Percentiles rank a stretch among this genome's conserved stretches.
Conservation (phyloP, 768 basidiomycete genomes). For the Amanita pseudoporphyria region DNA sequence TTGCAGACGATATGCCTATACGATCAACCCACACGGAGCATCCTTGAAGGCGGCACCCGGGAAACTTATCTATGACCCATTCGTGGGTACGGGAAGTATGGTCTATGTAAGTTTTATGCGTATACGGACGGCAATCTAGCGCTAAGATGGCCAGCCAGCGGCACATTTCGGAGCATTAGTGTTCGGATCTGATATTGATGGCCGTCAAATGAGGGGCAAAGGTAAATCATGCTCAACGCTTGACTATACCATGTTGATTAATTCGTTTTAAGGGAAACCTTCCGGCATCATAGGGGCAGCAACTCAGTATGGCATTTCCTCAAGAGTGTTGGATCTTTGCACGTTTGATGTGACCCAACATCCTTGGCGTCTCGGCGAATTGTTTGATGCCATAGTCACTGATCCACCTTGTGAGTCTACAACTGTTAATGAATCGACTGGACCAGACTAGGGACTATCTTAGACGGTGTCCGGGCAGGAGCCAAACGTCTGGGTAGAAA, state of each 20-base stretch:
- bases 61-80: conserved; percentile 91
- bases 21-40: background rate
- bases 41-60: conserved; percentile 79
- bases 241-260: background rate
- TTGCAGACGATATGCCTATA: background rate
- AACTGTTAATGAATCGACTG: background rate
- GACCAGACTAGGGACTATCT: background rate
- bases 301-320: conserved; percentile 68
- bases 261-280: conserved; percentile 21
- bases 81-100: conserved; percentile 90
- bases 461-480: conserved; percentile 88
- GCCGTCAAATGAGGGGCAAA: conserved; percentile 94
- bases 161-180: conserved; percentile 84
- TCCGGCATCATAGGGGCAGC: conserved; percentile 80
- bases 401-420: conserved; percentile 79
- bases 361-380: conserved; percentile 80
- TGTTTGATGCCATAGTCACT: conserved; percentile 92
- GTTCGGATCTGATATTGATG: conserved; percentile 94
- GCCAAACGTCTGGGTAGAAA: conserved; percentile 75
- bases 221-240: conserved; percentile 27
- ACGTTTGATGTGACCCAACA: conserved; percentile 91
- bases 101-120: conserved; percentile 49
- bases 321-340: conserved; percentile 71
- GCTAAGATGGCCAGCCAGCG: conserved; percentile 44
- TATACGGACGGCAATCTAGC: background rate